Conservation (phyloP, 805 yeast species). For the Kodamaea nitidulidarum region DNA sequence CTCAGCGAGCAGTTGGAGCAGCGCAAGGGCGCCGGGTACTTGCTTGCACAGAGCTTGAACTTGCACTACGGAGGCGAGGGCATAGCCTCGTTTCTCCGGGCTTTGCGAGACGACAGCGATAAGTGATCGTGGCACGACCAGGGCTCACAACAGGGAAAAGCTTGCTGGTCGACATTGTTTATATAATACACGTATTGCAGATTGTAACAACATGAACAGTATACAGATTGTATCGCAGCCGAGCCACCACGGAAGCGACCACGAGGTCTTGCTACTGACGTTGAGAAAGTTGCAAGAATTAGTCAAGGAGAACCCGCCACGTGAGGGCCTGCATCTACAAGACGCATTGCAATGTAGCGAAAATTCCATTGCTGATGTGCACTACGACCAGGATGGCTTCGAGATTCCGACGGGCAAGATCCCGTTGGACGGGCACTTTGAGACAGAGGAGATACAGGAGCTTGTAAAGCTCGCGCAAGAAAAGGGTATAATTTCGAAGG, state of each 20-base stretch:
- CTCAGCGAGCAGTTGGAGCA: conserved; percentile 40
- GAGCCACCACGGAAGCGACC: background rate
- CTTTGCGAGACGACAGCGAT: conserved; percentile 29
- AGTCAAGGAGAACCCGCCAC: conserved; percentile 15
- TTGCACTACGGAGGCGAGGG: conserved; percentile 54
- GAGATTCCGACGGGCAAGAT: conserved; percentile 35
- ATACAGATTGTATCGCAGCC: conserved; percentile 29
- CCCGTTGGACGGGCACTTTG: conserved; percentile 40
- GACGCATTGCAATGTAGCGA: background rate
- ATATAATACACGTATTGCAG: background rate
- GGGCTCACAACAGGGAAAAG: conserved; percentile 1
- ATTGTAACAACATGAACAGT: conserved; percentile 13
- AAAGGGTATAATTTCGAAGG: conserved; percentile 25
- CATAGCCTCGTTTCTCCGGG: conserved; percentile 44
- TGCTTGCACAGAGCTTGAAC: conserved; percentile 48
- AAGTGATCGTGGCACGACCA: background rate
- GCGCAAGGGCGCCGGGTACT: conserved; percentile 42
- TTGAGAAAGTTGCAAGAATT: conserved; percentile 25
- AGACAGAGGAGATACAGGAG: conserved; percentile 29
- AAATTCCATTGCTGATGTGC: background rate
- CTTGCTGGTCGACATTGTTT: background rate
- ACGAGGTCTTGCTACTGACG: conserved; percentile 8
- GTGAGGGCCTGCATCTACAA: too few species aligned
- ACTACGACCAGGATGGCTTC: conserved; percentile 29
- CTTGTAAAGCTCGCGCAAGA: conserved; percentile 29